Evolutionary conservation across 169 alveolate genomes (phyloP).

Genomic region (Plasmodium gonderi): DNA sequence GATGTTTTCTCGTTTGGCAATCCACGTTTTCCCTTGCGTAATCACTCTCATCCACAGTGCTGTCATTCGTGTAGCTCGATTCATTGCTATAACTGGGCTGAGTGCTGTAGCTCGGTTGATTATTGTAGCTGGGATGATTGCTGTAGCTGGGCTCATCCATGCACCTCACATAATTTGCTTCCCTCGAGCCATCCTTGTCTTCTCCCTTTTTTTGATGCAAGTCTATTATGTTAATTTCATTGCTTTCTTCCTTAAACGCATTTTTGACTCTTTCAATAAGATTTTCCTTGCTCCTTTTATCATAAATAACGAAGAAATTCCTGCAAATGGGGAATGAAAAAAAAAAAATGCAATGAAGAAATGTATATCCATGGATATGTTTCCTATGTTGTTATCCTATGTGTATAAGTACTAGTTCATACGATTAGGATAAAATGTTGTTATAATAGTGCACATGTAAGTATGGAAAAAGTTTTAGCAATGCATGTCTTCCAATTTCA

Average conservation of each 20-base stretch:
- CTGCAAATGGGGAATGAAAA: slow-evolving; percentile 2
- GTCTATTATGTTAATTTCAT: slow-evolving; percentile 57
- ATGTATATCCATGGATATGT: no score
- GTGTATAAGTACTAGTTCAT: no score
- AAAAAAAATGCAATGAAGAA: not conserved
- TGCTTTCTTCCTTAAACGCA: slow-evolving; percentile 44
- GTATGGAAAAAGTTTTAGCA: not conserved
- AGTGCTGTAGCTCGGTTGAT: not conserved
- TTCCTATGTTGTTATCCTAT: no score
- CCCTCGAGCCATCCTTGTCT: not conserved
- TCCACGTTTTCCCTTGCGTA: not conserved
- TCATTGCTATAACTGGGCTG: not conserved
- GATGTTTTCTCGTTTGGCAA: not conserved
- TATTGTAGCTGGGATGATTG: not conserved
- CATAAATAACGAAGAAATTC: slow-evolving; percentile 32
- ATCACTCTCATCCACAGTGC: slow-evolving; percentile 4
- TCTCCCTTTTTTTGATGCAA: not conserved
- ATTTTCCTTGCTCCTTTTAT: slow-evolving; percentile 40
- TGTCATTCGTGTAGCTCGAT: not conserved
- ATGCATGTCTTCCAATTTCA: not conserved
- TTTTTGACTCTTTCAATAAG: slow-evolving; percentile 36
- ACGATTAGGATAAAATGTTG: no score
- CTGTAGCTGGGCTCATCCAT: not conserved
- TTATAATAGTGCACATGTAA: no score
- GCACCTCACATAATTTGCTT: not conserved